A percentile compares a stretch with the other conserved stretches of the same genome.
These are phyloP conservation scores for Aulographum hederae DNA, from an alignment of 2,329 filamentous ascomycete genomes.

Conservation along the genomic window DNA sequence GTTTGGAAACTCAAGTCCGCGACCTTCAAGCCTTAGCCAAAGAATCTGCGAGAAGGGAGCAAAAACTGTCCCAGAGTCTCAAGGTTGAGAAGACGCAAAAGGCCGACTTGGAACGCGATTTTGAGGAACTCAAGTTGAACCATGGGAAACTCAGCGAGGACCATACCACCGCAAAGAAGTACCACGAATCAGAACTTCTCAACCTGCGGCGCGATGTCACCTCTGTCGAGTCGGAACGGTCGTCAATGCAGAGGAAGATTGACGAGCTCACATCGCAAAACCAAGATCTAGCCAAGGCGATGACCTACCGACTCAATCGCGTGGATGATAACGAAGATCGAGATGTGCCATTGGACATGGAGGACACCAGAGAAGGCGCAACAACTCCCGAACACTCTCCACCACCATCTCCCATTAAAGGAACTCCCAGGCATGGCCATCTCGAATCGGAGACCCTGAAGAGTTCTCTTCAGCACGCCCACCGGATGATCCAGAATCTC, in stretches of 20 bases:
- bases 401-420: slow-evolving; percentile 76
- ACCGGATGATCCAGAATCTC: slow-evolving; percentile 89
- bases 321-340: slow-evolving; percentile 29
- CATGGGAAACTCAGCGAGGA: slow-evolving; percentile 71
- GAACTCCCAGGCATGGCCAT: slow-evolving; percentile 73
- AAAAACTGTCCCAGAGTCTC: slow-evolving; percentile 58
- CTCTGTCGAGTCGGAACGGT: slow-evolving; percentile 60
- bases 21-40: slow-evolving; percentile 58
- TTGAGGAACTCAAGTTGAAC: slow-evolving; percentile 72
- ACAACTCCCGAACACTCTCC: slow-evolving; percentile 77
- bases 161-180: slow-evolving; percentile 55
- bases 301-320: slow-evolving; percentile 53
- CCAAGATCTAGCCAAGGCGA: slow-evolving; percentile 70
- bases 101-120: slow-evolving; percentile 57
- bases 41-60: slow-evolving; percentile 66
- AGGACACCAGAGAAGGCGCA: slow-evolving; percentile 36
- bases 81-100: slow-evolving; percentile 58
- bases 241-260: slow-evolving; percentile 64
- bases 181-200: slow-evolving; percentile 77
- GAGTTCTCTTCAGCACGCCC: slow-evolving; percentile 83
- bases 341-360: slow-evolving; percentile 45
- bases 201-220: slow-evolving; percentile 64
- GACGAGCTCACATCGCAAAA: slow-evolving; percentile 82
- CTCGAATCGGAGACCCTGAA: slow-evolving; percentile 93
- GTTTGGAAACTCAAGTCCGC: slow-evolving; percentile 78